phyloP scores from a whole-genome alignment of 805 yeast species.

The Kodamaea leandrae region DNA sequence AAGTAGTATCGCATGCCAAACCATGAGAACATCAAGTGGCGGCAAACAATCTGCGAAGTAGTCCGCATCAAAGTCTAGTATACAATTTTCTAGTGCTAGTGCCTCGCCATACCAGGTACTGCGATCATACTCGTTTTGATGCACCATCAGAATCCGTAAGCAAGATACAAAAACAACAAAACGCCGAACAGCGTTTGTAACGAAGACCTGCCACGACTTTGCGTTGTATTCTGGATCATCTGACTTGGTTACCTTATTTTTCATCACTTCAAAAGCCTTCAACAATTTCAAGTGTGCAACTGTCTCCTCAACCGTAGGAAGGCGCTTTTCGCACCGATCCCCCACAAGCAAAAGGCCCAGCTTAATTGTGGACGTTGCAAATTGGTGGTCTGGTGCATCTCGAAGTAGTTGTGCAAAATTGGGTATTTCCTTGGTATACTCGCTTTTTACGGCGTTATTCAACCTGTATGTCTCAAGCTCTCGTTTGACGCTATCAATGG shows the following conservation, averaged over 20 bases:
- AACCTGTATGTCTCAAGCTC: too few species aligned
- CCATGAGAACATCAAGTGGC: conserved; percentile 23
- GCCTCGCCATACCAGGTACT: too few species aligned
- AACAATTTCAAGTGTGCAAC: conserved; percentile 24
- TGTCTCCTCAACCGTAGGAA: conserved; percentile 15
- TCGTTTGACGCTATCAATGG: too few species aligned
- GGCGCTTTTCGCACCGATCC: too few species aligned
- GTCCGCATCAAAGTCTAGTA: not conserved
- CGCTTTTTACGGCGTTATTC: too few species aligned
- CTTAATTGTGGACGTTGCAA: too few species aligned
- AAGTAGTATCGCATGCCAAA: conserved; percentile 24
- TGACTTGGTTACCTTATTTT: conserved; percentile 10
- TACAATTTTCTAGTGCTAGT: conserved; percentile 1
- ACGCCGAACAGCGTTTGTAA: conserved; percentile 22
- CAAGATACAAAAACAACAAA: conserved; percentile 21
- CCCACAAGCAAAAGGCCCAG: too few species aligned
- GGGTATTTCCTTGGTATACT: too few species aligned
- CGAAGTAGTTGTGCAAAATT: too few species aligned
- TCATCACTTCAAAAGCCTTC: conserved; percentile 20
- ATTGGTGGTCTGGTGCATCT: too few species aligned
- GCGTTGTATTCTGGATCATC: conserved; percentile 4
- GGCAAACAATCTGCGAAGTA: conserved; percentile 13
- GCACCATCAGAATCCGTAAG: conserved; percentile 2
- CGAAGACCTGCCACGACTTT: conserved; percentile 23
- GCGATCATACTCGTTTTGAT: too few species aligned